phyloP scores from a whole-genome alignment of 257 asterid species.

The Forsythia viridissima region DNA sequence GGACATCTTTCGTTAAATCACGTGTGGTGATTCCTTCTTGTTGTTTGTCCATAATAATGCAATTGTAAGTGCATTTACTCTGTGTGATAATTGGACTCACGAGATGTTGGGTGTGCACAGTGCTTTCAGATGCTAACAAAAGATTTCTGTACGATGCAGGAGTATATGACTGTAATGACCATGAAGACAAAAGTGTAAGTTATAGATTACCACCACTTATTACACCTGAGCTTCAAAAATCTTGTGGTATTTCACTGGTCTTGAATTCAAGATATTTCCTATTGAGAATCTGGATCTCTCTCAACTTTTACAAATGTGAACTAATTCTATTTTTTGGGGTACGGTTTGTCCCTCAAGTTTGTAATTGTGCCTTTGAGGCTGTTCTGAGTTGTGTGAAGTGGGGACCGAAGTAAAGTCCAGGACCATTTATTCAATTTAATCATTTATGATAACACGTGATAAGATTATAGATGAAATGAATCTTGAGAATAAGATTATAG shows the following conservation, averaged over 20 bases:
- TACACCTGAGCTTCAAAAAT: constrained; percentile 15
- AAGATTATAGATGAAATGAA: neutral
- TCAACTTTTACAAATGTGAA: neutral
- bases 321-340: neutral
- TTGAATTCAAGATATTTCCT: constrained; percentile 5
- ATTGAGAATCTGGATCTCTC: neutral
- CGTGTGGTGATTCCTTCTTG: constrained; percentile 24
- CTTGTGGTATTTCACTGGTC: constrained; percentile 1
- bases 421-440: neutral
- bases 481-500: neutral
- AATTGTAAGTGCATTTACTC: constrained; percentile 17
- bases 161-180: constrained; percentile 74
- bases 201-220: neutral
- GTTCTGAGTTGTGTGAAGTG: neutral
- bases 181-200: constrained; percentile 65
- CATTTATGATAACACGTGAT: neutral
- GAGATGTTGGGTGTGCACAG: constrained; percentile 40
- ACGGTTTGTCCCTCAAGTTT: neutral
- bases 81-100: constrained; percentile 28
- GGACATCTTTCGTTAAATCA: constrained; percentile 23
- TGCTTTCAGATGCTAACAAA: constrained; percentile 73
- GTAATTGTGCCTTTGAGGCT: neutral
- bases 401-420: neutral
- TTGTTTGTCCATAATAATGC: constrained; percentile 9
- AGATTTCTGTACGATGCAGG: constrained; percentile 88